Conservation (phyloP, 2,329 filamentous ascomycete species). For the Exophiala xenobiotica region DNA sequence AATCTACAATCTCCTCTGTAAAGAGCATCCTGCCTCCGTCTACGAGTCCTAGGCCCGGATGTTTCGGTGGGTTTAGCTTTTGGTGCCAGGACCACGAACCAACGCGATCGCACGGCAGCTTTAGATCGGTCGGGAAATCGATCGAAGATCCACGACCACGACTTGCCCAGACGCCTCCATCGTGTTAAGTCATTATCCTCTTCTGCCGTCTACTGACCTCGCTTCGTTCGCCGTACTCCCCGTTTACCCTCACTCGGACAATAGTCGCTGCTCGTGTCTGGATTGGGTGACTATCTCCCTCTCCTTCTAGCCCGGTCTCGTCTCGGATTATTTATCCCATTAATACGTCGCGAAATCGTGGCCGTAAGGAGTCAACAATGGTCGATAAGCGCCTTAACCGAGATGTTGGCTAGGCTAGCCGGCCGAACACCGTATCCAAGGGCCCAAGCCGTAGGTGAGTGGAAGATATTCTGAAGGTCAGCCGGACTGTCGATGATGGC, state of each 20-base stretch:
- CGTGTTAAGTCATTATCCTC: neutral
- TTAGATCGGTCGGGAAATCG: neutral
- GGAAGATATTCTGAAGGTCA: neutral
- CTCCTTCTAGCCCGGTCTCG: neutral
- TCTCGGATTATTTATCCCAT: neutral
- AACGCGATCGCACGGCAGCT: conserved; percentile 1
- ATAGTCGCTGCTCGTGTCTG: neutral
- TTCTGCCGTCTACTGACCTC: neutral
- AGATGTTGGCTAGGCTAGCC: neutral
- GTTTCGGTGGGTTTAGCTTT: neutral
- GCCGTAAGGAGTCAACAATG: neutral
- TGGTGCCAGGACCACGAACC: conserved; percentile 1
- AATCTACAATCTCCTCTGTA: neutral
- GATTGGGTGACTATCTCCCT: neutral
- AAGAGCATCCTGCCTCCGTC: neutral
- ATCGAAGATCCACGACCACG: neutral
- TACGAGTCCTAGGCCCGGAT: neutral
- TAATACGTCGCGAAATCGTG: neutral
- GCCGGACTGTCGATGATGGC: conserved; percentile 1
- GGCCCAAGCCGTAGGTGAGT: neutral
- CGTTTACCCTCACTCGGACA: neutral
- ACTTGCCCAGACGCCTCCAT: neutral
- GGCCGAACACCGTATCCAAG: neutral
- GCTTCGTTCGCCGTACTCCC: neutral
- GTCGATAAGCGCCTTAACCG: neutral